Evolutionary conservation across 1,139 yeast genomes (phyloP).

Genomic region (Protomyces inouyei): DNA sequence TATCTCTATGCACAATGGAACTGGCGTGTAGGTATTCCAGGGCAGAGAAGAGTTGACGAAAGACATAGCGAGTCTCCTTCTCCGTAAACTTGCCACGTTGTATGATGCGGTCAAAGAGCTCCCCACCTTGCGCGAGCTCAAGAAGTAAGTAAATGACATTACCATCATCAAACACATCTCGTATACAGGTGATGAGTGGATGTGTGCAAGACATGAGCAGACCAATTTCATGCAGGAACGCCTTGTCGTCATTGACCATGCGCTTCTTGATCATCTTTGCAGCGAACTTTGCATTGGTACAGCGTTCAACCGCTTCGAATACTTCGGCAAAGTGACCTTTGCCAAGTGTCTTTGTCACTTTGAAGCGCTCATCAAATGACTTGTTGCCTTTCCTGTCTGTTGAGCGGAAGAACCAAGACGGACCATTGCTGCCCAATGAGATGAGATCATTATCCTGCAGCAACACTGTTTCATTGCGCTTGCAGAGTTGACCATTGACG

Average conservation of each 20-base stretch:
- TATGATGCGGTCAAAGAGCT: slow-evolving; percentile 76
- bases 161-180: slow-evolving; percentile 23
- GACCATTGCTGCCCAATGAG: slow-evolving; percentile 5
- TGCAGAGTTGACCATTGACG: slow-evolving; percentile 7
- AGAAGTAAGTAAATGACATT: slow-evolving; percentile 58
- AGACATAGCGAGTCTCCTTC: slow-evolving; percentile 67
- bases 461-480: slow-evolving; percentile 5
- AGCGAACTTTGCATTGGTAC: slow-evolving; percentile 9
- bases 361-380: slow-evolving; percentile 16
- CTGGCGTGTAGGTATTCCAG: slow-evolving; percentile 61
- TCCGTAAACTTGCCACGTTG: slow-evolving; percentile 76
- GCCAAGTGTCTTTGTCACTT: slow-evolving; percentile 8
- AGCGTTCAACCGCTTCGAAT: background rate
- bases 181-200: slow-evolving; percentile 20
- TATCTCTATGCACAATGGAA: slow-evolving; percentile 82
- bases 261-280: slow-evolving; percentile 22
- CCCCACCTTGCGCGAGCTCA: slow-evolving; percentile 73
- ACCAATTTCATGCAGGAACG: slow-evolving; percentile 22
- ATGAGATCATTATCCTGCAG: slow-evolving; percentile 11
- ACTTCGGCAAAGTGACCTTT: slow-evolving; percentile 26
- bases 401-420: slow-evolving; percentile 2
- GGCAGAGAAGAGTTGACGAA: slow-evolving; percentile 68
- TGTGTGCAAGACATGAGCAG: slow-evolving; percentile 24
- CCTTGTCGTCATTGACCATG: slow-evolving; percentile 10
- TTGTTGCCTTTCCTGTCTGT: slow-evolving; percentile 1